Conservation (phyloP, 1,284 basidiomycete genomes). For the Peniophora sp. region DNA sequence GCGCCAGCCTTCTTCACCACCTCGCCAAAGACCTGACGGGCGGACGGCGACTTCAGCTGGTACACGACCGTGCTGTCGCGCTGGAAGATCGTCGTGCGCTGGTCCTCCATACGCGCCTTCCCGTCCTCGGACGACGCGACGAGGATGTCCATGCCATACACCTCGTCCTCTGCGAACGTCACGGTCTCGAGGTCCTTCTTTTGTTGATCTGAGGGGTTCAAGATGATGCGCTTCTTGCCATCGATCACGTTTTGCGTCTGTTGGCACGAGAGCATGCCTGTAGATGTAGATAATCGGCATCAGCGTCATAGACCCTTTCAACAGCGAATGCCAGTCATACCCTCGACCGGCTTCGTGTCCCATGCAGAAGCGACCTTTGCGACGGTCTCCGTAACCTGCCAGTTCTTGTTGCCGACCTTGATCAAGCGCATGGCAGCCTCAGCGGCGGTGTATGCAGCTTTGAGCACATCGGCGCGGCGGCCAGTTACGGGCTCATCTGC, state of each 20-base stretch:
- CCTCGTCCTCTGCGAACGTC: constrained; percentile 89
- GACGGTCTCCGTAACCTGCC: constrained; percentile 87
- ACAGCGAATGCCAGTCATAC: constrained; percentile 27
- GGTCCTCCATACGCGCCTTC: constrained; percentile 84
- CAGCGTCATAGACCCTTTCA: neutral
- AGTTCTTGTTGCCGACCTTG: constrained; percentile 91
- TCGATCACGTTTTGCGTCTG: constrained; percentile 93
- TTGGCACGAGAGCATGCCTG: constrained; percentile 87
- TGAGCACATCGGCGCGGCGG: constrained; percentile 82
- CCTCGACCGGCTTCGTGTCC: constrained; percentile 86
- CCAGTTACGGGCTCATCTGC: constrained; percentile 73
- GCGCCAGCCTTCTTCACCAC: constrained; percentile 96
- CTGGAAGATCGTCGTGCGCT: constrained; percentile 91
- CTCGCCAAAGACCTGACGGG: constrained; percentile 90
- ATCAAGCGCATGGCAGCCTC: constrained; percentile 85
- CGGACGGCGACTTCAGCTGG: constrained; percentile 97
- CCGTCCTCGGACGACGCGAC: constrained; percentile 85
- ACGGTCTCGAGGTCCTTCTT: constrained; percentile 78
- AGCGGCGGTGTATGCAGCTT: constrained; percentile 89
- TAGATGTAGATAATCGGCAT: neutral
- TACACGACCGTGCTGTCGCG: constrained; percentile 84
- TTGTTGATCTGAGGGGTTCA: constrained; percentile 81
- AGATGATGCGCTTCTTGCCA: constrained; percentile 92
- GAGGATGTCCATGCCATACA: constrained; percentile 93
- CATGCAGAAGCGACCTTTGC: constrained; percentile 67